Evolutionary conservation across 78 protist species (phyloP), one percentile per base, ranked within the genome.

Genomic region (Dictyostelium firmibasis): DNA sequence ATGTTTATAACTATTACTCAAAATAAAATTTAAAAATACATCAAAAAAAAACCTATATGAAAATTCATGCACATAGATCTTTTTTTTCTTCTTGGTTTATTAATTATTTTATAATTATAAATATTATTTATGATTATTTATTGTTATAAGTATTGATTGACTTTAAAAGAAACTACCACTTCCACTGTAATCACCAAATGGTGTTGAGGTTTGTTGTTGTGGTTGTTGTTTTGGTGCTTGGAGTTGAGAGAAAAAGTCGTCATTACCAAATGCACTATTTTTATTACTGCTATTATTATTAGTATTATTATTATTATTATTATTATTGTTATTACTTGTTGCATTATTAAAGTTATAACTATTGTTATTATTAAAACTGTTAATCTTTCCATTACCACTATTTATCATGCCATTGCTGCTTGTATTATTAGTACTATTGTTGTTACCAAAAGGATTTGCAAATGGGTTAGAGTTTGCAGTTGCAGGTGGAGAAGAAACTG

Each of bases 161-260:
- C 41, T 18, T 35, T 77, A 77, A 38, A 77, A 77, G 31, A 77
- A 77, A n/a, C 31, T 20, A 76, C 83, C 44, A 23, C 27, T 33
- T 36, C 83, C 47, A 77, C 41, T 41, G 16, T 38, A 38, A 41
- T 35, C 47, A n/a, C 64, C 79, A 72, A 72, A 72, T 72, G 50
- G 85, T n/a, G 62, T 81, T 41, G 85, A 29, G 4, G 67, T 64
- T 53, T 67, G 47, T 82, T 60, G 75, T 67, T 67, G 83, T 84
- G 20, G 83, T 81, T 33, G 91, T 85, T 18, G 25, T 83, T 27
- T 25, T 29, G 84, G 86, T 69, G 70, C 77, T 33, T 41, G 57
- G 6, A 41, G 25, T 43, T 43, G 13, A n/a, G 83, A 38, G 41
- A 77, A 77, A 33, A 77, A 77, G n/a, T 77, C 83, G 25, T 38